Percentiles rank a stretch among this genome's conserved stretches.
Conservation (phyloP, 352 stramenopile species). For the Globisporangium parvum region DNA sequence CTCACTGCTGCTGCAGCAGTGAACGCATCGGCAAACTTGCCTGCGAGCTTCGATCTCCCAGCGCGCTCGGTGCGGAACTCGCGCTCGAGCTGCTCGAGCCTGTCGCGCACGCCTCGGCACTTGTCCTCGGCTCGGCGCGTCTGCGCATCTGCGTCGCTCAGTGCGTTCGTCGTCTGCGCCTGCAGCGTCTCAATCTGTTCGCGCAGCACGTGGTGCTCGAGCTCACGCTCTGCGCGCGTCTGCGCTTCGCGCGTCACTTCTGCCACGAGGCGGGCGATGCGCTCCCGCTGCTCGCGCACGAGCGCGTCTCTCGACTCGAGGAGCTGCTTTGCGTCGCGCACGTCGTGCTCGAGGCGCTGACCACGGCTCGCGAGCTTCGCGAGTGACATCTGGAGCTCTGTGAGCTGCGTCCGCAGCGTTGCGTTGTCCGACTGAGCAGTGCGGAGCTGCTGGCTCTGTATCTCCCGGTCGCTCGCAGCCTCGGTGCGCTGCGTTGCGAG, state of each 20-base stretch:
- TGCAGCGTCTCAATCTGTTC: slow-evolving; percentile 40
- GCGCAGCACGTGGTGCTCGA: slow-evolving; percentile 37
- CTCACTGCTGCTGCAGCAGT: neutral
- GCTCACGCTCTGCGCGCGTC: slow-evolving; percentile 31
- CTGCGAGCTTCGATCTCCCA: slow-evolving; percentile 42
- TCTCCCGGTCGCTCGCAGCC: slow-evolving; percentile 3
- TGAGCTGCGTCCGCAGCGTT: slow-evolving; percentile 32
- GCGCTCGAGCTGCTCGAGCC: slow-evolving; percentile 26
- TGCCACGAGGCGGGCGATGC: slow-evolving; percentile 43
- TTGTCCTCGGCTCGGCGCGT: slow-evolving; percentile 30
- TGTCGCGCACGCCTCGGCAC: slow-evolving; percentile 19
- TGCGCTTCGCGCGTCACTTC: slow-evolving; percentile 50
- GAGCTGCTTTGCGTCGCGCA: slow-evolving; percentile 30
- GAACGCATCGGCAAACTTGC: slow-evolving; percentile 28
- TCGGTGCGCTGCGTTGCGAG: slow-evolving; percentile 11
- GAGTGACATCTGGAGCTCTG: slow-evolving; percentile 38
- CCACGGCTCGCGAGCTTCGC: slow-evolving; percentile 20
- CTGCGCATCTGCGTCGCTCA: slow-evolving; percentile 35
- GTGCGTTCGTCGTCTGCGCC: slow-evolving; percentile 24
- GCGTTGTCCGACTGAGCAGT: slow-evolving; percentile 23
- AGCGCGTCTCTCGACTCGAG: slow-evolving; percentile 28
- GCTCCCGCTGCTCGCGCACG: slow-evolving; percentile 42
- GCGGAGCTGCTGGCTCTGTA: slow-evolving; percentile 8
- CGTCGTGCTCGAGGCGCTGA: slow-evolving; percentile 35
- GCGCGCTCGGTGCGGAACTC: slow-evolving; percentile 36